phyloP scores from a whole-genome alignment of 441 rosid genomes.

The Eutrema salsugineum region DNA sequence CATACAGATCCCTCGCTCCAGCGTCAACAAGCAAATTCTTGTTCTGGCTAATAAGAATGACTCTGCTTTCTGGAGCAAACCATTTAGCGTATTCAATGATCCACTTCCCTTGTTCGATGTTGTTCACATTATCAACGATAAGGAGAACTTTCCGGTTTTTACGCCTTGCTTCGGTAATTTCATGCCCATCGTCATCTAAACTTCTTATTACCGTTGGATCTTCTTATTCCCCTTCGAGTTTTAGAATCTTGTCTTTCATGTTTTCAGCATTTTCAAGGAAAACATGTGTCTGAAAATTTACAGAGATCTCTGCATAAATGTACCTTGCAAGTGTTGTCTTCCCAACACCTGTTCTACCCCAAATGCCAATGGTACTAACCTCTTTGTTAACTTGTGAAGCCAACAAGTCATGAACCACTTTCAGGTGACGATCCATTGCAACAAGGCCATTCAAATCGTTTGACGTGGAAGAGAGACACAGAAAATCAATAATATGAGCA shows the following conservation, averaged over 20 bases:
- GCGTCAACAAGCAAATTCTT: background rate
- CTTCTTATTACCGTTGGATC: background rate
- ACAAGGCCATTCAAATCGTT: background rate
- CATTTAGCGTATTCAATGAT: background rate
- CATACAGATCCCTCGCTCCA: background rate
- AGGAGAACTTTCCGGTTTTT: background rate
- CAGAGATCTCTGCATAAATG: background rate
- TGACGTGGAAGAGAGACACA: background rate
- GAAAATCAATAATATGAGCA: background rate
- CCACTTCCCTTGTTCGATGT: background rate
- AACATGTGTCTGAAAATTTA: background rate
- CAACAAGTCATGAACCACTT: background rate
- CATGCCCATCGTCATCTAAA: background rate
- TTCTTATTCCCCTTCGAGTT: background rate
- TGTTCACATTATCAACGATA: background rate
- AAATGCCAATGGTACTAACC: background rate
- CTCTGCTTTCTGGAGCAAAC: constrained; percentile 10
- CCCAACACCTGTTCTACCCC: background rate
- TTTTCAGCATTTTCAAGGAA: background rate
- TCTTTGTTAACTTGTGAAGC: background rate
- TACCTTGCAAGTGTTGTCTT: constrained; percentile 6
- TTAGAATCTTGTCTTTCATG: background rate
- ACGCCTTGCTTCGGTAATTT: background rate
- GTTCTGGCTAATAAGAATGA: background rate
- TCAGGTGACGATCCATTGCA: constrained; percentile 16